These are phyloP conservation scores for Metschnikowia kofuensis DNA, from an alignment of 805 yeast species.

Conservation along the genomic window DNA sequence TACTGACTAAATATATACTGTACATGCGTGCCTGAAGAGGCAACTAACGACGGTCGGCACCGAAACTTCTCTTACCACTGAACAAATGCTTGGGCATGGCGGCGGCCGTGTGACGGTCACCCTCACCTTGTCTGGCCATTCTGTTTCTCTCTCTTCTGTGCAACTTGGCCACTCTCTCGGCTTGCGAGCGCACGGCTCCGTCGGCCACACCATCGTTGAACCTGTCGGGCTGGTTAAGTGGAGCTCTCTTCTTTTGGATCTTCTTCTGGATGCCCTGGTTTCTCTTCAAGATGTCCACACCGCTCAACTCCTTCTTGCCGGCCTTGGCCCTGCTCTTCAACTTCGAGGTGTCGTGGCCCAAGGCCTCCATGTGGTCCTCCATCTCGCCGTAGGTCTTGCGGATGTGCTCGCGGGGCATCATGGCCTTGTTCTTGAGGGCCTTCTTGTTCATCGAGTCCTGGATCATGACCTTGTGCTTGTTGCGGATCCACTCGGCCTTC, in stretches of 20 bases:
- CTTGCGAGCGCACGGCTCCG: slow-evolving; percentile 75
- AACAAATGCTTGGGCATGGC: slow-evolving; percentile 90
- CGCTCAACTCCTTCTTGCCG: slow-evolving; percentile 43
- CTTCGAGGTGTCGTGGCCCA: slow-evolving; percentile 82
- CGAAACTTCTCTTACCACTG: slow-evolving; percentile 95
- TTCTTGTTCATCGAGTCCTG: slow-evolving; percentile 84
- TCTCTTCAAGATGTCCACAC: slow-evolving; percentile 76
- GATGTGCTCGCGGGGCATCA: slow-evolving; percentile 87
- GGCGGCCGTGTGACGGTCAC: slow-evolving; percentile 86
- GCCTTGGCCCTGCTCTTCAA: slow-evolving; percentile 43
- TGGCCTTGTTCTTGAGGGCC: slow-evolving; percentile 78
- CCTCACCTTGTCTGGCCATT: slow-evolving; percentile 91
- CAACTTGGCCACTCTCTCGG: slow-evolving; percentile 81
- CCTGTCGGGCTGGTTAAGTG: slow-evolving; percentile 67
- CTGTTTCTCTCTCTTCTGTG: slow-evolving; percentile 94
- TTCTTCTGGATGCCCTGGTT: slow-evolving; percentile 42
- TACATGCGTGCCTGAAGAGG: neutral
- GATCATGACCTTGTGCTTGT: slow-evolving; percentile 91
- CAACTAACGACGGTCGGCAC: slow-evolving; percentile 80
- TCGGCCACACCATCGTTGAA: slow-evolving; percentile 83
- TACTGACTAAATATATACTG: neutral
- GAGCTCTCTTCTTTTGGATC: slow-evolving; percentile 47
- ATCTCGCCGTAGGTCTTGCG: slow-evolving; percentile 71
- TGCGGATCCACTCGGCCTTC: slow-evolving; percentile 94
- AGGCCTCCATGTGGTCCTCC: slow-evolving; percentile 84